Evolutionary conservation across 257 asterid species (phyloP).

Genomic region (Datura wrightii): DNA sequence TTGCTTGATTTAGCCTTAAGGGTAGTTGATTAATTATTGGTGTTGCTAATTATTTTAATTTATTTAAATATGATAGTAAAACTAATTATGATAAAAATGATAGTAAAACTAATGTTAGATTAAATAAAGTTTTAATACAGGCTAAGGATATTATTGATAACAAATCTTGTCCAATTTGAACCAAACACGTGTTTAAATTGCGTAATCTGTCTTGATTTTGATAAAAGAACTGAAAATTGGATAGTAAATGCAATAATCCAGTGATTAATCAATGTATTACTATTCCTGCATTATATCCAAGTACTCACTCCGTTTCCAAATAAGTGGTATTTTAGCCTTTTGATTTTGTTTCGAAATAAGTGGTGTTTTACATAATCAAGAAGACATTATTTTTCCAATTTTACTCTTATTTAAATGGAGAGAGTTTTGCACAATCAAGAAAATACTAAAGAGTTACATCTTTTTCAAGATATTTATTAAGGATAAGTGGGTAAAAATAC

Average conservation of each 20-base stretch:
- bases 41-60: background rate
- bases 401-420: too few relatives aligned
- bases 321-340: too few relatives aligned
- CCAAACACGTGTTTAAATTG: background rate
- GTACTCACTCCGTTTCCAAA: too few relatives aligned
- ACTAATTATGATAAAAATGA: background rate
- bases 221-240: background rate
- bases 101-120: background rate
- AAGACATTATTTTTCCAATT: too few relatives aligned
- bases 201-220: background rate
- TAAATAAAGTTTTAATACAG: background rate
- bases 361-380: too few relatives aligned
- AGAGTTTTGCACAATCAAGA: too few relatives aligned
- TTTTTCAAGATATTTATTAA: too few relatives aligned
- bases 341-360: too few relatives aligned
- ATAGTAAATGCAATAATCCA: background rate
- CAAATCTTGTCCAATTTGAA: background rate
- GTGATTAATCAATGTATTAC: background rate
- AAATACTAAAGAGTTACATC: too few relatives aligned
- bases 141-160: background rate
- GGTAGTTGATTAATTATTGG: background rate
- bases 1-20: background rate
- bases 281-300: background rate
- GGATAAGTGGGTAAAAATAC: too few relatives aligned
- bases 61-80: background rate